These are phyloP conservation scores for Somion occarium DNA, from an alignment of 1,284 basidiomycete species.

Conservation along the genomic window DNA sequence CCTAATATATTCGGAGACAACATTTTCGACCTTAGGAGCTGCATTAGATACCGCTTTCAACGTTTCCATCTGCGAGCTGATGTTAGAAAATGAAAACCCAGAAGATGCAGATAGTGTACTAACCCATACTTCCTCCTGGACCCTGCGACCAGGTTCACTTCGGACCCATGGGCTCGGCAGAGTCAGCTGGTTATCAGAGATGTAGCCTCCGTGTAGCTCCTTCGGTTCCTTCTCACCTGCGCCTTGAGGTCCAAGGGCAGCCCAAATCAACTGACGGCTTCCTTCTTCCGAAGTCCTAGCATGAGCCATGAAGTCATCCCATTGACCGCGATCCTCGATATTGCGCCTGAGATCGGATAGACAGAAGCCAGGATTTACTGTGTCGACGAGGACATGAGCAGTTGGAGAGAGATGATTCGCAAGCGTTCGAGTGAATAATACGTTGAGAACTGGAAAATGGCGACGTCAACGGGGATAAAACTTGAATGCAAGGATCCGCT, in stretches of 20 bases:
- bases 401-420: slow-evolving; percentile 6
- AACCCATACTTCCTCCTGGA: slow-evolving; percentile 8
- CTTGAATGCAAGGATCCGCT: too few relatives aligned
- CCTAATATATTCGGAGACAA: too few relatives aligned
- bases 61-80: too few relatives aligned
- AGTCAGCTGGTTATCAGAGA: neutral
- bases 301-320: neutral
- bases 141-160: slow-evolving; percentile 3
- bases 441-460: slow-evolving; percentile 15
- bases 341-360: slow-evolving; percentile 9
- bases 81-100: neutral
- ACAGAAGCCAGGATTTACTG: slow-evolving; percentile 10
- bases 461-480: too few relatives aligned
- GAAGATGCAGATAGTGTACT: neutral
- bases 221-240: neutral
- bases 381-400: slow-evolving; percentile 4
- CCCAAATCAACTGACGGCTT: slow-evolving; percentile 8
- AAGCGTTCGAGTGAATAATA: slow-evolving; percentile 12
- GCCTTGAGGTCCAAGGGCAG: slow-evolving; percentile 9
- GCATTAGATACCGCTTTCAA: too few relatives aligned
- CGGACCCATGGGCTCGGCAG: slow-evolving; percentile 8
- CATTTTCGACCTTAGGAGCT: too few relatives aligned
- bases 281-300: slow-evolving; percentile 11
- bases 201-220: slow-evolving; percentile 8
- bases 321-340: neutral